phyloP scores from a whole-genome alignment of 306 rosid species.

The Gleditsia sinensis region DNA sequence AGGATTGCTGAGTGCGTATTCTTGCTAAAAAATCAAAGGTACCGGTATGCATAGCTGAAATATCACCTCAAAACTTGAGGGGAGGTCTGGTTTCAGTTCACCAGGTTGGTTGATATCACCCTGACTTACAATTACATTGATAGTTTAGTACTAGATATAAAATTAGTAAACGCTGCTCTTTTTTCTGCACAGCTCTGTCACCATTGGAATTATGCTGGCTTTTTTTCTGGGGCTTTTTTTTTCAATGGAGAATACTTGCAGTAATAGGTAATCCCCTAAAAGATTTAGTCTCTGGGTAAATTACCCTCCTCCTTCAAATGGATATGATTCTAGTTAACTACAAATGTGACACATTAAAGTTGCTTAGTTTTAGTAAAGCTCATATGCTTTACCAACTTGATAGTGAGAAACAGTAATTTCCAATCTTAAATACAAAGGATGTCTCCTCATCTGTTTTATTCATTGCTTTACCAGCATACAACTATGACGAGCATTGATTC shows the following conservation, averaged over 20 bases:
- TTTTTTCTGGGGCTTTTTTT: conserved; percentile 92
- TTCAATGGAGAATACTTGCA: conserved; percentile 93
- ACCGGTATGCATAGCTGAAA: conserved; percentile 94
- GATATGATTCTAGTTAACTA: conserved; percentile 22
- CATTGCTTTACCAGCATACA: neutral
- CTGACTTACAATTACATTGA: neutral
- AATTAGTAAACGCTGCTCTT: conserved; percentile 16
- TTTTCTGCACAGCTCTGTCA: conserved; percentile 76
- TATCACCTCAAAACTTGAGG: conserved; percentile 90
- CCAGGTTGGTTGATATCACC: conserved; percentile 65
- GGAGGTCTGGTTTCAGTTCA: conserved; percentile 79
- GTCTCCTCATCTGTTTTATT: neutral
- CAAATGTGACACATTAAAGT: conserved; percentile 14
- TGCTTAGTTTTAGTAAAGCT: neutral
- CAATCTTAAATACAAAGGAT: neutral
- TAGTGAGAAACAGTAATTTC: neutral
- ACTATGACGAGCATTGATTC: neutral
- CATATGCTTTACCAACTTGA: neutral
- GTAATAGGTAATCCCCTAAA: conserved; percentile 68
- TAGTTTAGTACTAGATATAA: neutral
- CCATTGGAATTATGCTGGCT: conserved; percentile 90
- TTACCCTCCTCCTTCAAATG: neutral
- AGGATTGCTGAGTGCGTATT: conserved; percentile 26
- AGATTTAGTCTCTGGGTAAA: conserved; percentile 21
- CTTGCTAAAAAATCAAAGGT: conserved; percentile 55